These are phyloP conservation scores for Physcomitrium patens DNA, from an alignment of 225 moss, liverwort and hornwort species.

Conservation along the genomic window DNA sequence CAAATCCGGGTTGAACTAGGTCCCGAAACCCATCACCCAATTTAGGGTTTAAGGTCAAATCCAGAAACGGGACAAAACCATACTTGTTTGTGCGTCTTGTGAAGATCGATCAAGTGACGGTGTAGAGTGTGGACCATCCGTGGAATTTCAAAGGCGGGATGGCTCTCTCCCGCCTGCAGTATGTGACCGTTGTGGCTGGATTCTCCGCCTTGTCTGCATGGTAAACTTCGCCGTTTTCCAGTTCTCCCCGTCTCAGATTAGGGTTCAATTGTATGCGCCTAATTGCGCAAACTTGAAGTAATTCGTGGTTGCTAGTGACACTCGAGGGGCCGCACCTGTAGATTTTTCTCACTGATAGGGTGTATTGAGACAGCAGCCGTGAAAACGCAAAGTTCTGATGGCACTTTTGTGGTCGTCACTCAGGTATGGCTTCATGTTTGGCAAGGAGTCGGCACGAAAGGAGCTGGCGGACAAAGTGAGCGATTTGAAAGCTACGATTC, in stretches of 20 bases:
- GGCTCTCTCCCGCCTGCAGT: constrained; percentile 52
- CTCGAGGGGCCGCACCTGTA: too few species aligned
- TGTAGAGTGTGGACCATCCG: too few species aligned
- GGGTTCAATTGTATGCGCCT: background rate
- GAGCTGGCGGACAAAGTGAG: constrained; percentile 76
- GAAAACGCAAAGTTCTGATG: background rate
- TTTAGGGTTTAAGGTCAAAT: too few species aligned
- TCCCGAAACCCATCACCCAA: too few species aligned
- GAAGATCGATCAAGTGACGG: too few species aligned
- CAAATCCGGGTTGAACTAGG: too few species aligned
- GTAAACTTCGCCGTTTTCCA: constrained; percentile 28
- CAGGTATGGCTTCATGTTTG: constrained; percentile 97
- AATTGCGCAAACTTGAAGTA: background rate
- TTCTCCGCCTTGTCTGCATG: constrained; percentile 59
- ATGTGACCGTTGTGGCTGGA: constrained; percentile 45
- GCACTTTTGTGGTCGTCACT: background rate
- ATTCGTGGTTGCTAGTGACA: background rate
- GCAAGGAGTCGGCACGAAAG: constrained; percentile 80
- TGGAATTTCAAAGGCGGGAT: constrained; percentile 20
- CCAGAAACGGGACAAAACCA: too few species aligned
- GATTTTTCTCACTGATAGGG: too few species aligned
- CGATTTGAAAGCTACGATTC: constrained; percentile 42
- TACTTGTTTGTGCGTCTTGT: too few species aligned
- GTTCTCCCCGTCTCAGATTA: constrained; percentile 11
- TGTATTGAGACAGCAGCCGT: too few species aligned